A percentile compares a stretch with the other conserved stretches of the same genome.
Conservation (phyloP, 495 filamentous ascomycete species). For the Podospora fimiseda region DNA sequence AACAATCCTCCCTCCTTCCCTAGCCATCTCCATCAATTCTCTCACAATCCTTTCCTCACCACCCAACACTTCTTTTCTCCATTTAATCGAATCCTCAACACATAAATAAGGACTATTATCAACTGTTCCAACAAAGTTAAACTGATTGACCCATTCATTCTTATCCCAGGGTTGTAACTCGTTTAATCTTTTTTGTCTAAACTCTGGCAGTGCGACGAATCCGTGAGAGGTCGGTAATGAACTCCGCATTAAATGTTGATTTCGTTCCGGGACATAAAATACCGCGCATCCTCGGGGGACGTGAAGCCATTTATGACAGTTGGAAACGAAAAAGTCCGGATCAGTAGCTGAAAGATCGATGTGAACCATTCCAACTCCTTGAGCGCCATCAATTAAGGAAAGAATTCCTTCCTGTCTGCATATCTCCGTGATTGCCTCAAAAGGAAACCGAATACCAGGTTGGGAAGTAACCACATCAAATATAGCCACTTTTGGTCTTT, state of each 20-base stretch:
- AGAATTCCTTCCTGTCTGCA: conserved; percentile 60
- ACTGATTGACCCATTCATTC: conserved; percentile 58
- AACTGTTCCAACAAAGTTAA: conserved; percentile 70
- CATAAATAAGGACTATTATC: conserved; percentile 68
- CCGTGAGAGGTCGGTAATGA: conserved; percentile 68
- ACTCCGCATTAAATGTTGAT: conserved; percentile 68
- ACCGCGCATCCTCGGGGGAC: conserved; percentile 75
- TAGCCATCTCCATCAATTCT: conserved; percentile 54
- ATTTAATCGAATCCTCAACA: conserved; percentile 62
- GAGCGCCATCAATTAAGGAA: conserved; percentile 70
- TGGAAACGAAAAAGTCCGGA: conserved; percentile 78
- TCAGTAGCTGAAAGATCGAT: conserved; percentile 58
- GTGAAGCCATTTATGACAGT: conserved; percentile 90
- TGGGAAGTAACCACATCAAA: conserved; percentile 72
- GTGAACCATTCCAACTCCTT: conserved; percentile 70
- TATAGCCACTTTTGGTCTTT: conserved; percentile 54
- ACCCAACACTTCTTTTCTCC: conserved; percentile 60
- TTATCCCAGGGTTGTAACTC: conserved; percentile 43
- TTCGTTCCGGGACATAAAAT: conserved; percentile 66
- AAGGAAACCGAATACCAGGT: conserved; percentile 74
- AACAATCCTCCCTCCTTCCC: conserved; percentile 50
- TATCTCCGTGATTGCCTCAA: conserved; percentile 54
- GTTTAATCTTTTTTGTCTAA: conserved; percentile 26
- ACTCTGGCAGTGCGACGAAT: conserved; percentile 34
- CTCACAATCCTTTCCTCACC: conserved; percentile 62